These are phyloP conservation scores for Porcisia deanei DNA, from an alignment of 208 protist genomes.

Conservation along the genomic window DNA sequence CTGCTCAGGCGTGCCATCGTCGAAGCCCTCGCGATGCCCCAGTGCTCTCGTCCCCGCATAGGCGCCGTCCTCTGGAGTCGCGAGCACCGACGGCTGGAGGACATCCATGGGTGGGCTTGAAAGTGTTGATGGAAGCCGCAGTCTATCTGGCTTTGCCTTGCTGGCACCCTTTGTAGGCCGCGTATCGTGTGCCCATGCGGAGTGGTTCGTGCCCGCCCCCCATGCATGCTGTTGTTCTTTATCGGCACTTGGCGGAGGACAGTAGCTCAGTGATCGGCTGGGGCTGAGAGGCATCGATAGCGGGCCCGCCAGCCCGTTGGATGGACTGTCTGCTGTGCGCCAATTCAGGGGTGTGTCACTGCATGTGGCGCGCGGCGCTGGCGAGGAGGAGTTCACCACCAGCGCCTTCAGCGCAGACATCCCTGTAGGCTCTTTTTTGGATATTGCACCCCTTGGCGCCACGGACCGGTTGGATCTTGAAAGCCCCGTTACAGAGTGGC, in stretches of 20 bases:
- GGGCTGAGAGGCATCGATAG: conserved; percentile 10
- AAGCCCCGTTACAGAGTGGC: background rate
- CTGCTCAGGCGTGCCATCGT: background rate
- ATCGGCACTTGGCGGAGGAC: conserved; percentile 7
- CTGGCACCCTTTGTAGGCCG: background rate
- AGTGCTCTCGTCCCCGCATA: background rate
- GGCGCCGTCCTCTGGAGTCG: background rate
- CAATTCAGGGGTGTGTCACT: background rate
- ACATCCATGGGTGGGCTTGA: conserved; percentile 12
- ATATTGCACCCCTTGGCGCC: background rate
- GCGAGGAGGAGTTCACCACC: background rate
- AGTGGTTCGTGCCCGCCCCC: background rate
- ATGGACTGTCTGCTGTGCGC: background rate
- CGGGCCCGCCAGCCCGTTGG: background rate
- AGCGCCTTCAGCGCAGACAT: background rate
- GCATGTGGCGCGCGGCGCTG: background rate
- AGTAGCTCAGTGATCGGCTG: conserved; percentile 35
- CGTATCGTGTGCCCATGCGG: background rate
- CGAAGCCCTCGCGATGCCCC: background rate
- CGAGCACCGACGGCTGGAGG: conserved; percentile 20
- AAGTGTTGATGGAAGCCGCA: background rate
- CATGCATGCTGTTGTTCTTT: background rate
- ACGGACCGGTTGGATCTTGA: background rate
- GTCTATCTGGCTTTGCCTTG: background rate
- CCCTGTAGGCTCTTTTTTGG: background rate